phyloP scores from a whole-genome alignment of 495 filamentous ascomycete species.

The Penicillium cosmopolitanum region DNA sequence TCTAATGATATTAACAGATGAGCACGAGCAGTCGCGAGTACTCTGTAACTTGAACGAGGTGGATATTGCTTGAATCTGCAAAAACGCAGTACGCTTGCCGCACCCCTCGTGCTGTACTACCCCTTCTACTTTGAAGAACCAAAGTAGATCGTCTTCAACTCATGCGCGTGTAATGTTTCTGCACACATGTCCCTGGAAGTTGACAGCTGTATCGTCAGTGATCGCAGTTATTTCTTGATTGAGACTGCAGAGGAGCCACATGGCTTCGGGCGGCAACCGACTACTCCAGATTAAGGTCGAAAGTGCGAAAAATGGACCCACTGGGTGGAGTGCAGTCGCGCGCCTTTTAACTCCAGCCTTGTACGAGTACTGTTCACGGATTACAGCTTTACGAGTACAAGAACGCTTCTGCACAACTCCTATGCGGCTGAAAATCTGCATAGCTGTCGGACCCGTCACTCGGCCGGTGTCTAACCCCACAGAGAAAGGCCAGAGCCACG shows the following conservation, averaged over 20 bases:
- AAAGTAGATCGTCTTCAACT: not conserved
- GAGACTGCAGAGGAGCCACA: not conserved
- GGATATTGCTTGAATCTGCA: not conserved
- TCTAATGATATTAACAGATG: too few relatives aligned
- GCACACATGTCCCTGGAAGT: not conserved
- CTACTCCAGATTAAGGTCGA: slow-evolving; percentile 2
- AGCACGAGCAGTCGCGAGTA: too few relatives aligned
- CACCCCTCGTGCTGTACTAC: not conserved
- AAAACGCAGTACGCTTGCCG: not conserved
- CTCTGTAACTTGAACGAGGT: not conserved
- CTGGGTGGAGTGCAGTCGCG: not conserved
- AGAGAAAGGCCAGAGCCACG: not conserved
- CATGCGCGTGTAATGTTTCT: not conserved
- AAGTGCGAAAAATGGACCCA: slow-evolving; percentile 3
- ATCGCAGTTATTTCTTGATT: not conserved
- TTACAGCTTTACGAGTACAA: too few relatives aligned
- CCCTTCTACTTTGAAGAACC: not conserved
- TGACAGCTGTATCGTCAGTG: not conserved
- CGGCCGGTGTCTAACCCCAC: slow-evolving; percentile 3
- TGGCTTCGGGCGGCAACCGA: not conserved
- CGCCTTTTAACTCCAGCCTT: not conserved
- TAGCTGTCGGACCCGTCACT: not conserved
- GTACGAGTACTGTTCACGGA: not conserved
- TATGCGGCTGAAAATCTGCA: slow-evolving; percentile 7
- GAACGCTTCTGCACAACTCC: slow-evolving; percentile 5